These are phyloP conservation scores for Melampsora americana DNA, from an alignment of 1,284 basidiomycete genomes.

Conservation along the genomic window DNA sequence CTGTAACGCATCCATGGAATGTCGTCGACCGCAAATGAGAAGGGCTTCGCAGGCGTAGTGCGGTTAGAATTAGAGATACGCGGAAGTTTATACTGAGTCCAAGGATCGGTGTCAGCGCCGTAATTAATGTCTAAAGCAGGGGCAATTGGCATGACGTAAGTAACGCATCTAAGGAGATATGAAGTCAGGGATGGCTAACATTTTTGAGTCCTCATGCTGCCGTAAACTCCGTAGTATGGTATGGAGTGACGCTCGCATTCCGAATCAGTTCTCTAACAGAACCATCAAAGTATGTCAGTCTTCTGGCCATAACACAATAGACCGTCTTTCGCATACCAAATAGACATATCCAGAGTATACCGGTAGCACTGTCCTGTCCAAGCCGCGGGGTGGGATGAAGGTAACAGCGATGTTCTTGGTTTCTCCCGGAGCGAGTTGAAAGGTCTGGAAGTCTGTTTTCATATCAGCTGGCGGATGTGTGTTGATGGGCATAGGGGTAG, in stretches of 20 bases:
- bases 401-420: background rate
- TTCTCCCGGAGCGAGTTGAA: slow-evolving; percentile 19
- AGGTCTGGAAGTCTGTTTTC: background rate
- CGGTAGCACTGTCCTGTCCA: slow-evolving; percentile 6
- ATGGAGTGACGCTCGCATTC: slow-evolving; percentile 30
- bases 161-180: background rate
- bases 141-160: background rate
- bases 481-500: slow-evolving; percentile 5
- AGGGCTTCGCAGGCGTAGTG: background rate
- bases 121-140: background rate
- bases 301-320: background rate
- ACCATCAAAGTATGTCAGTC: background rate
- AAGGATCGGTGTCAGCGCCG: background rate
- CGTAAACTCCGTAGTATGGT: slow-evolving; percentile 39
- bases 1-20: background rate
- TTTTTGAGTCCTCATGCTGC: slow-evolving; percentile 20
- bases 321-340: slow-evolving; percentile 7
- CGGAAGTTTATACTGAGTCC: background rate
- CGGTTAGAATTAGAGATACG: background rate
- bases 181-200: background rate
- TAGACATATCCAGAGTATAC: slow-evolving; percentile 41
- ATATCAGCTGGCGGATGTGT: slow-evolving; percentile 9
- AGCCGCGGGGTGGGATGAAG: slow-evolving; percentile 10
- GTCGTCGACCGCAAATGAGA: background rate
- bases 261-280: slow-evolving; percentile 12